Evolutionary conservation across 1,284 basidiomycete species (phyloP), one percentile per base, ranked within the genome.

Genomic region (Psilocybe mexicana): DNA sequence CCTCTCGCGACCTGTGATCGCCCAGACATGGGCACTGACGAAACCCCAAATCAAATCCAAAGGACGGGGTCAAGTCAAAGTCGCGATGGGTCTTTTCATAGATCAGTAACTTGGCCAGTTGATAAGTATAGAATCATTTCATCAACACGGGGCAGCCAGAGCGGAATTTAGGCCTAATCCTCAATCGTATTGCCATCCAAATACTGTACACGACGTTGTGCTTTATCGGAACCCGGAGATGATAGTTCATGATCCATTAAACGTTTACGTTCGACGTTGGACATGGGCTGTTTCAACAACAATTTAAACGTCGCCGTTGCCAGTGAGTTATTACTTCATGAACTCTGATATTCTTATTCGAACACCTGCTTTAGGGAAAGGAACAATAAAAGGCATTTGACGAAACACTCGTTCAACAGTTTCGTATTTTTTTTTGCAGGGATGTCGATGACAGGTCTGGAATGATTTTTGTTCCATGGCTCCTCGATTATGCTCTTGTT

Each of bases 1-100:
- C 18, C 18, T 38, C 54, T 55, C 48, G 52, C 52, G 55, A 57
- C 59, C 55, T 60, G 45, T 48, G 54, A 55, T 55, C 54, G 44
- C n/a, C 46, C 30, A 46, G 30, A 26, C 30, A 54, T 11, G 24
- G 24, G 43, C 18, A 18, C 18, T 8, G 8, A 10, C 24, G 14
- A 42, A 52, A 43, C 50, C 40, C 38, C 50, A 52, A 43, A 35
- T 45, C 52, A 45, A 43, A 45, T 54, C 46, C 46, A 48, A 24
- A 30, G 8, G 46, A 35, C 46, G 28, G 46, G 46, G 46, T 48
- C 44, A 28, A 28, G 28, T 28, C 52, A 28, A 18, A 38, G 43
- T 33, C 33, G 26, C 46, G 23, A 48, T 33, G 30, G 30, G 46
- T 33, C 28, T 48, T 48, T 26, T 4, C 28, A 35, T n/a, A 48